Percentiles rank a stretch among this genome's conserved stretches.
phyloP scores from a whole-genome alignment of 1,284 basidiomycete species.

The Irpex sp. region DNA sequence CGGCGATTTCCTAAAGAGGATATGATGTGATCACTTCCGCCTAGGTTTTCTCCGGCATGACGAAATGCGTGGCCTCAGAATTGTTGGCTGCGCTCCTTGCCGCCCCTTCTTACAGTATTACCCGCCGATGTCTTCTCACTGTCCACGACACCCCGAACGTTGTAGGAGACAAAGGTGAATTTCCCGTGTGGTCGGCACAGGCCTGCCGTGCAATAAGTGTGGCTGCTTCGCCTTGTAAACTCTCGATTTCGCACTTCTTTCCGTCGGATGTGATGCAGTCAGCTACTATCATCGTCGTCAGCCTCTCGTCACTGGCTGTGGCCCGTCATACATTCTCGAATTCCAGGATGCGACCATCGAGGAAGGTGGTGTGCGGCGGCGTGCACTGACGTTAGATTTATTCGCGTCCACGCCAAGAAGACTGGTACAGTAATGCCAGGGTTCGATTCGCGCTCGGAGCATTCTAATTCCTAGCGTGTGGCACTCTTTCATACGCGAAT shows the following conservation, averaged over 20 bases:
- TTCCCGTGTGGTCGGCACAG: too few species aligned
- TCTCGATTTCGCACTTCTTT: background rate
- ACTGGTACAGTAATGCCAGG: background rate
- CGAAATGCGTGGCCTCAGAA: background rate
- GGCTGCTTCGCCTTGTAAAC: too few species aligned
- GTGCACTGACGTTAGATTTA: too few species aligned
- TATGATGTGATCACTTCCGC: background rate
- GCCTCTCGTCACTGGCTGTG: background rate
- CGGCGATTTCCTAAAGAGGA: background rate
- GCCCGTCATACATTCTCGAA: too few species aligned
- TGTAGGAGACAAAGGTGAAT: background rate
- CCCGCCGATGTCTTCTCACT: background rate
- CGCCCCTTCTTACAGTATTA: background rate
- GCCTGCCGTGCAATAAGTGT: too few species aligned
- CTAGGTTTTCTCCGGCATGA: background rate
- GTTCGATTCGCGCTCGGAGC: background rate
- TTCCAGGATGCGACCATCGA: too few species aligned
- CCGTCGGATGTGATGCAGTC: background rate
- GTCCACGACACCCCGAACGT: background rate
- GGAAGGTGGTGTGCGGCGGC: too few species aligned
- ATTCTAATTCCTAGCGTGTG: background rate
- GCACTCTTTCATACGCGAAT: background rate
- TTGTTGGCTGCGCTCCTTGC: background rate
- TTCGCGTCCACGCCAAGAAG: background rate
- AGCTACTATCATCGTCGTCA: background rate